Evolutionary conservation across 768 basidiomycete species (phyloP).

Genomic region (Calocybe indica): DNA sequence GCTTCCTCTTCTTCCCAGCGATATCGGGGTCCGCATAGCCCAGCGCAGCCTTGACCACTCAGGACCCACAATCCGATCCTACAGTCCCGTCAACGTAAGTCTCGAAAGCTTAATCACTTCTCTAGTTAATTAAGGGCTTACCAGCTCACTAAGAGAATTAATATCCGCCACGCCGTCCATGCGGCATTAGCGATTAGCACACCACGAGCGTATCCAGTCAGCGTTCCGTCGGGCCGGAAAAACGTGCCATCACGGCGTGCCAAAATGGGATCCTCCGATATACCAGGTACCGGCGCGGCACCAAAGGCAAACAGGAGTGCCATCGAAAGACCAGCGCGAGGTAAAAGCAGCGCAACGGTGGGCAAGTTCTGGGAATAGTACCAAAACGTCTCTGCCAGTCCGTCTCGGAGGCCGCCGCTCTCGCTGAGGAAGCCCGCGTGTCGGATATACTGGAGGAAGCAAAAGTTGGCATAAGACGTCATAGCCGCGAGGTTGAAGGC

Average conservation of each 20-base stretch:
- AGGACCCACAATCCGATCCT: slow-evolving; percentile 79
- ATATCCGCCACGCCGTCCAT: slow-evolving; percentile 72
- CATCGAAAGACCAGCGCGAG: slow-evolving; percentile 71
- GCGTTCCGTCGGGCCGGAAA: slow-evolving; percentile 62
- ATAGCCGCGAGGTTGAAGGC: slow-evolving; percentile 72
- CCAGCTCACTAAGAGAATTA: slow-evolving; percentile 70
- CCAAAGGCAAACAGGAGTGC: slow-evolving; percentile 68
- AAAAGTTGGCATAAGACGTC: slow-evolving; percentile 78
- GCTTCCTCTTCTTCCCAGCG: slow-evolving; percentile 79
- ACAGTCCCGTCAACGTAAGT: slow-evolving; percentile 1
- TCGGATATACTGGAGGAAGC: slow-evolving; percentile 78
- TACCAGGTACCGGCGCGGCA: slow-evolving; percentile 36
- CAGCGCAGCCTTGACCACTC: slow-evolving; percentile 71
- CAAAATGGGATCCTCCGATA: slow-evolving; percentile 34
- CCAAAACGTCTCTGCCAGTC: slow-evolving; percentile 79
- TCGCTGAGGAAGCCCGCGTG: slow-evolving; percentile 54
- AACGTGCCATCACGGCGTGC: slow-evolving; percentile 69
- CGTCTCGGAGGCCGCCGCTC: slow-evolving; percentile 35
- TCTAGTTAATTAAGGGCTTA: slow-evolving; percentile 22
- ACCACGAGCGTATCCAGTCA: slow-evolving; percentile 75
- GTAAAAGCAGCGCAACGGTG: slow-evolving; percentile 75
- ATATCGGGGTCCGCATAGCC: slow-evolving; percentile 79
- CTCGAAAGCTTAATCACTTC: too few species aligned
- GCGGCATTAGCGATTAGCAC: slow-evolving; percentile 74
- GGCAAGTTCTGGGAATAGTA: slow-evolving; percentile 83